Evolutionary conservation across 2,329 filamentous ascomycete genomes (phyloP), one percentile per base, ranked within the genome.

Genomic region (Dothiorella sarmentorum): DNA sequence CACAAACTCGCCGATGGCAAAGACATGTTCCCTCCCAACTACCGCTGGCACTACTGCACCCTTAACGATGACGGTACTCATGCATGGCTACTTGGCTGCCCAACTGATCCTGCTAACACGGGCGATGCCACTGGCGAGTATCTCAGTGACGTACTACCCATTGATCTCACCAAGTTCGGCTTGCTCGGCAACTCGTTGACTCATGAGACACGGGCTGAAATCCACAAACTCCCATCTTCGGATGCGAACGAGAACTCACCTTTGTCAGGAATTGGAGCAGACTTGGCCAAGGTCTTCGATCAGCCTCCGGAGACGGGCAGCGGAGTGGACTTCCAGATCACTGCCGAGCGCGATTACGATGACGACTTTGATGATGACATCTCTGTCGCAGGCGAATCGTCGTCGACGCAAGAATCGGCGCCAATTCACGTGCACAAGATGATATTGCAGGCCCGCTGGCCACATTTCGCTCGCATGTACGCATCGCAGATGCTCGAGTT

Each of bases 41-140:
- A 94, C 72, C 85, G 93, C 61, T 99, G 94, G 94, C 93, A 97
- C 72, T 99, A 99, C 71, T 97, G 94, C 72, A 96, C 91, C 3
- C 89, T 97, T 75, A 95, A 97, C 69, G 87, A 94, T 61, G 90
- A 96, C 66, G 93, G 93, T 5, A 97, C 94, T 6, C 96, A 96
- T 70, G 94, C 91, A 7, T 99, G 94, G 92, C 80, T 99, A 22
- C 81, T 99, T n/a, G 94, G 94, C 7, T 97, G 91, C 67, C 89
- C 89, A 2, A 87, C 89, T 3, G 91, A 96, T 63, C 77, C 81
- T 38, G 76, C 81, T 17, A 79, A 82, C 6, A 85, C 86, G 47
- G 87, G 87, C 37, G 78, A 87, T 15, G 87, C 85, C 59, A 87
- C 91, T 60, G 93, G 96, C 69, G 93, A 97, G 70, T 95, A 95